Evolutionary conservation across 805 yeast genomes (phyloP).

Genomic region (Saccharomycopsis sp.): DNA sequence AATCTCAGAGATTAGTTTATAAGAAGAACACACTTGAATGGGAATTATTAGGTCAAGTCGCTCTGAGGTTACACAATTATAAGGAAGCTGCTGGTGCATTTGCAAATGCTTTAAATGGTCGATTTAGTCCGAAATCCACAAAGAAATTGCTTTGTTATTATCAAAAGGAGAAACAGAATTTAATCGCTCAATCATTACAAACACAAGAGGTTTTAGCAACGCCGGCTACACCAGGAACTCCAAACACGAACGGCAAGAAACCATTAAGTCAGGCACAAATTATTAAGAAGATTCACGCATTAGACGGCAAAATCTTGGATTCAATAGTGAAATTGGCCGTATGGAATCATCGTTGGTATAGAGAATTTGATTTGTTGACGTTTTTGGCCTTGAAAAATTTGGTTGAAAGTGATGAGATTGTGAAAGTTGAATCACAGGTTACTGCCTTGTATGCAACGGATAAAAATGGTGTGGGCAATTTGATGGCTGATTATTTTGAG

Average conservation of each 20-base stretch:
- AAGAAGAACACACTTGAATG: slow-evolving; percentile 79
- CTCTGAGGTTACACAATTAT: slow-evolving; percentile 75
- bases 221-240: slow-evolving; percentile 25
- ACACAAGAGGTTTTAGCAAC: slow-evolving; percentile 14
- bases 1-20: slow-evolving; percentile 76
- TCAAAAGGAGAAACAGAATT: slow-evolving; percentile 38
- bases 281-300: slow-evolving; percentile 32
- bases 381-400: slow-evolving; percentile 50
- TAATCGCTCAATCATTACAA: slow-evolving; percentile 24
- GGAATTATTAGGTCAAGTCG: slow-evolving; percentile 86
- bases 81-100: slow-evolving; percentile 88
- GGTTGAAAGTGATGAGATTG: slow-evolving; percentile 69
- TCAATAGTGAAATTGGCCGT: slow-evolving; percentile 72
- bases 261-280: slow-evolving; percentile 25
- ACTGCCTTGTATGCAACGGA: slow-evolving; percentile 53
- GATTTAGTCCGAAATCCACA: slow-evolving; percentile 79
- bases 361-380: slow-evolving; percentile 74
- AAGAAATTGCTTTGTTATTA: slow-evolving; percentile 66
- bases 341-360: slow-evolving; percentile 99
- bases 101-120: slow-evolving; percentile 55
- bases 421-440: slow-evolving; percentile 67
- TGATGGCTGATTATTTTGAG: slow-evolving; percentile 46
- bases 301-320: slow-evolving; percentile 49
- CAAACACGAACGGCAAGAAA: slow-evolving; percentile 17
- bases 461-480: slow-evolving; percentile 48